Percentiles rank a stretch among this genome's conserved stretches.
These are phyloP conservation scores for Akanthomyces lecanii DNA, from an alignment of 2,329 filamentous ascomycete species.

Conservation along the genomic window DNA sequence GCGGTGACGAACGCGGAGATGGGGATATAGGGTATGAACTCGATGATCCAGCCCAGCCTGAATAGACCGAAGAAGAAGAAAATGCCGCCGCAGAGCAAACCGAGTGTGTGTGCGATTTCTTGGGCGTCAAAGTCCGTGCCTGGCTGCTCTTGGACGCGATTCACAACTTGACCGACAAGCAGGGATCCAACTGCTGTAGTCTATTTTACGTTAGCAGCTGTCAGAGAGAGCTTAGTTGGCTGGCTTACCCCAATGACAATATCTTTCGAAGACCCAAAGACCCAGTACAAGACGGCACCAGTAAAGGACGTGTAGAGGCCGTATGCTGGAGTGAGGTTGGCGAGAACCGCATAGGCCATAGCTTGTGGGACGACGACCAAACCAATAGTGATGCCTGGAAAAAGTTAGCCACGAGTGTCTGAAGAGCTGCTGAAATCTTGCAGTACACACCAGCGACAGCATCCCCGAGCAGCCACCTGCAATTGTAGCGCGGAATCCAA, in stretches of 20 bases:
- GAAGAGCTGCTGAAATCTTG: neutral
- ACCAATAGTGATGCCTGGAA: slow-evolving; percentile 42
- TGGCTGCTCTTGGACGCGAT: slow-evolving; percentile 32
- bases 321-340: slow-evolving; percentile 62
- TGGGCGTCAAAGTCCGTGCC: slow-evolving; percentile 34
- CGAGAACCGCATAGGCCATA: slow-evolving; percentile 74
- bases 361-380: slow-evolving; percentile 74
- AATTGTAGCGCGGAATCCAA: slow-evolving; percentile 69
- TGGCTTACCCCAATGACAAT: slow-evolving; percentile 66
- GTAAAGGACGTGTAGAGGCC: slow-evolving; percentile 81
- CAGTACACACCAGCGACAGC: slow-evolving; percentile 59
- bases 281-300: slow-evolving; percentile 75
- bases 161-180: slow-evolving; percentile 45
- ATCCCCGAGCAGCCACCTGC: slow-evolving; percentile 69
- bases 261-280: slow-evolving; percentile 80
- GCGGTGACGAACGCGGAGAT: slow-evolving; percentile 50
- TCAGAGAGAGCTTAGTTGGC: accelerated
- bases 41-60: slow-evolving; percentile 47
- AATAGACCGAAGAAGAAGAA: slow-evolving; percentile 43
- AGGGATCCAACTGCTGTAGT: slow-evolving; percentile 52
- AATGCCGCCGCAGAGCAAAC: slow-evolving; percentile 41
- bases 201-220: slow-evolving; percentile 32
- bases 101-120: slow-evolving; percentile 41
- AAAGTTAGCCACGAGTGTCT: neutral
- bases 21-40: slow-evolving; percentile 47